Evolutionary conservation across 495 filamentous ascomycete species (phyloP).

Genomic region (Daldinia bambusicola): DNA sequence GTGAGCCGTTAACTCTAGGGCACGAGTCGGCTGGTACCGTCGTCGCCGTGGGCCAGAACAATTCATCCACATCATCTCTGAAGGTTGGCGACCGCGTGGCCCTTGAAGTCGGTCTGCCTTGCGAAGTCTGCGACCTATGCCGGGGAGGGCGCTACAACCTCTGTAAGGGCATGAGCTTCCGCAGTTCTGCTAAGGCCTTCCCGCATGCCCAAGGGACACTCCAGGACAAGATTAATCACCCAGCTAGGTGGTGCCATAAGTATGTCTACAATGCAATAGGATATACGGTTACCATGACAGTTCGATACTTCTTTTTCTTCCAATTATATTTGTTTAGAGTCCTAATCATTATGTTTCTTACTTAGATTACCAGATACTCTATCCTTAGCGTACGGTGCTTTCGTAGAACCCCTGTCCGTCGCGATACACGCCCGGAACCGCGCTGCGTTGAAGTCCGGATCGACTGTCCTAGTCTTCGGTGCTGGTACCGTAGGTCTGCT

Average conservation of each 20-base stretch:
- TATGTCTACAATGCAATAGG: conserved; percentile 43
- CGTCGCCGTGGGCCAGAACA: conserved; percentile 56
- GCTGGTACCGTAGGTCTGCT: conserved; percentile 84
- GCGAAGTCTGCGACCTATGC: conserved; percentile 74
- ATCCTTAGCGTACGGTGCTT: conserved; percentile 73
- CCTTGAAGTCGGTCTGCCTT: conserved; percentile 86
- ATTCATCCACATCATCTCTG: conserved; percentile 50
- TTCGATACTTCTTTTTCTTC: neutral
- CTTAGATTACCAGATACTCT: conserved; percentile 68
- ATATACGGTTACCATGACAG: neutral
- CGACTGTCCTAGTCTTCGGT: conserved; percentile 77
- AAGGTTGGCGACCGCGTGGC: conserved; percentile 77
- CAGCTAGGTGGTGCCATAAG: conserved; percentile 73
- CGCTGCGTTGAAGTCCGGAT: conserved; percentile 62
- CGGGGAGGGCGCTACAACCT: conserved; percentile 81
- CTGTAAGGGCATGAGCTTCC: conserved; percentile 80
- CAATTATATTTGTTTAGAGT: neutral
- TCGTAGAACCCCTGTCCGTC: conserved; percentile 83
- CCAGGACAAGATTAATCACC: conserved; percentile 81
- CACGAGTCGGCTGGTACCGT: conserved; percentile 70
- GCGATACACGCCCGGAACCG: conserved; percentile 78
- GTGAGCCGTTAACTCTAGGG: conserved; percentile 70
- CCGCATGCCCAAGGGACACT: conserved; percentile 86
- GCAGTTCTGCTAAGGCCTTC: conserved; percentile 79
- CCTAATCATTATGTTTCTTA: conserved; percentile 1